Evolutionary conservation across 163 green algal species (phyloP).

Genomic region (Botryococcus braunii): DNA sequence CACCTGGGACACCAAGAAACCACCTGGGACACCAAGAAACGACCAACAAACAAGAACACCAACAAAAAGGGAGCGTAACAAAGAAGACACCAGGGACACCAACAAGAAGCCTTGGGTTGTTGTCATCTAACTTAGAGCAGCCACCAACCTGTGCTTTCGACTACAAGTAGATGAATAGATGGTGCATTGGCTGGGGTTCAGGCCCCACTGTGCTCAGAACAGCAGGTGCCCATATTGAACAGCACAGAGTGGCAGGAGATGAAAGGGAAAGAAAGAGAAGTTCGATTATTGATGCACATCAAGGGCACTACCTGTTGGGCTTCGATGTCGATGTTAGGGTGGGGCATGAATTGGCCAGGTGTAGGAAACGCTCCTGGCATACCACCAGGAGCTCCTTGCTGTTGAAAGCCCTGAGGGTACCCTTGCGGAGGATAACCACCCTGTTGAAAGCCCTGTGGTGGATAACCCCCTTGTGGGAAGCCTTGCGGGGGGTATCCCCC

Average conservation of each 20-base stretch:
- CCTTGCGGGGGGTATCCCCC: background rate
- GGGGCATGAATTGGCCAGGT: background rate
- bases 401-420: background rate
- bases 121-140: no score
- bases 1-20: no score
- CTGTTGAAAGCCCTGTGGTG: background rate
- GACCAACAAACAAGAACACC: background rate
- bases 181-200: background rate
- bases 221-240: background rate
- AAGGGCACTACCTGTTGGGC: constrained; percentile 1
- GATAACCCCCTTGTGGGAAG: background rate
- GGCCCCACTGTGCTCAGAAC: background rate
- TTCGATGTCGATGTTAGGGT: background rate
- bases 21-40: background rate
- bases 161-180: background rate
- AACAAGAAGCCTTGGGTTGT: no score
- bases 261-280: background rate
- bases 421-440: background rate
- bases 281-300: background rate
- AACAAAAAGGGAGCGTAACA: background rate
- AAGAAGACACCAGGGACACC: background rate
- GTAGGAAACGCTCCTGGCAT: background rate
- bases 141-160: background rate
- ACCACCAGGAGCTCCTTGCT: background rate
- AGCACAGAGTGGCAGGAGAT: background rate